These are phyloP conservation scores for Quercus engelmannii DNA, from an alignment of 306 rosid genomes.

Conservation along the genomic window DNA sequence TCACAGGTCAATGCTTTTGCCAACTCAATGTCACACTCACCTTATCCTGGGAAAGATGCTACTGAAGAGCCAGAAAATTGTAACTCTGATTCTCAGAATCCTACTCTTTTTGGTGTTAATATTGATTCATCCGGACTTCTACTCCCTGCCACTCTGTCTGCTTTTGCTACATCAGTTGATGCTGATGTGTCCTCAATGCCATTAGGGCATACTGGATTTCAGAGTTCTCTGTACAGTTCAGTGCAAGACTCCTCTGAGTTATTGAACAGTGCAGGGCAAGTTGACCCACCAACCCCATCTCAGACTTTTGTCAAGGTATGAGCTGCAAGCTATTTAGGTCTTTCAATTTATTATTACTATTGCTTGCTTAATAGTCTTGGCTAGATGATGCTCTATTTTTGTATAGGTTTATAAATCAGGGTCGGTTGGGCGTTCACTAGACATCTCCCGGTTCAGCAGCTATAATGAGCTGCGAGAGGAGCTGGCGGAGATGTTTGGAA, in stretches of 20 bases:
- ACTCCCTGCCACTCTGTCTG: constrained; percentile 61
- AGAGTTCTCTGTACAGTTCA: constrained; percentile 52
- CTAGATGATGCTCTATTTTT: constrained; percentile 23
- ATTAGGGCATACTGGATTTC: constrained; percentile 66
- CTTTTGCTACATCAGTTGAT: constrained; percentile 46
- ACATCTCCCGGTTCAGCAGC: constrained; percentile 92
- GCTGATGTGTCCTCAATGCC: constrained; percentile 58
- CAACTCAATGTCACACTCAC: constrained; percentile 54
- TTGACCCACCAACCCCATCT: constrained; percentile 55
- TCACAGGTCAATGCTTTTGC: constrained; percentile 49
- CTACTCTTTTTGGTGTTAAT: constrained; percentile 68
- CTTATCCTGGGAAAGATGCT: constrained; percentile 53
- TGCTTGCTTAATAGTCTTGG: constrained; percentile 8
- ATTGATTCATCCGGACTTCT: constrained; percentile 86
- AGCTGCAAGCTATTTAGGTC: constrained; percentile 3
- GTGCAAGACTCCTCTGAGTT: constrained; percentile 69
- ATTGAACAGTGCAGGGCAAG: constrained; percentile 63
- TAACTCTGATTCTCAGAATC: constrained; percentile 55
- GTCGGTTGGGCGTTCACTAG: constrained; percentile 85
- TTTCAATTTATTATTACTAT: constrained; percentile 2
- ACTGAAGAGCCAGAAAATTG: constrained; percentile 45
- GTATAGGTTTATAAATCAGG: constrained; percentile 79
- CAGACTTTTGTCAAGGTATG: constrained; percentile 76
- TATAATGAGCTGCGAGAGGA: constrained; percentile 89
- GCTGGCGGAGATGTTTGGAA: constrained; percentile 86